Base-by-base conservation (phyloP, 75 land plant genomes). In the Pinus albicaulis region DNA sequence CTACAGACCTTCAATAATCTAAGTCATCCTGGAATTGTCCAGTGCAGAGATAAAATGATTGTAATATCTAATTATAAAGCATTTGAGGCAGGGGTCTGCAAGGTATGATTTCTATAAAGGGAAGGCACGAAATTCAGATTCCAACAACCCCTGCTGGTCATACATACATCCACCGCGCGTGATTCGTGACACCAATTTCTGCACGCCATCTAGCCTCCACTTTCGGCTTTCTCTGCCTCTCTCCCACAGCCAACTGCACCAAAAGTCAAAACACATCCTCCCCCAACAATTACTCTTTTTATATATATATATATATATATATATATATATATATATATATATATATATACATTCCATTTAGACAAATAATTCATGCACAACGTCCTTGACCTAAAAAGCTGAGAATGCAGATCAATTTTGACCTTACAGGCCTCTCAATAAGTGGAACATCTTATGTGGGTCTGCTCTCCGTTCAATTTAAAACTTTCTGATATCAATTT, bases 141-240 rank as follows among this genome's bases (percentile, higher is more conserved):
- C 41, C 68, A 64, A 34, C 38, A 13, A 64, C 41, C 68, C 31
- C 36, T 28, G 16, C 36, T 28, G 16, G 31, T 34, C 28, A 61
- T 61, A 7, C 28, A 61, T 61, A 7, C 64, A 61, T 24, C 2
- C 68, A 64, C 68, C 68, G 68, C 17, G 36, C 64, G 25, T 24
- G 8, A 31, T 26, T 34, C 68, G 41, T 31, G 36, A 34, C 38
- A 64, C 7, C 41, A 5, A 16, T 64, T 14, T 15, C 19, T 64
- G 68, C 68, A 64, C 28, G 68, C 68, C 68, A 64, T 64, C 34
- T 34, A 34, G 68, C 68, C 65, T 7, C 53, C 53, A 48, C 53
- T 48, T 48, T 48, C 11, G 53, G 53, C 11, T 48, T 48, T 62
- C 26, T 62, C 24, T 25, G 13, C 34, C 25, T 62, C 34, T 4